Conservation (phyloP, 192 early-diverging fungal species). For the Backusella circina region DNA sequence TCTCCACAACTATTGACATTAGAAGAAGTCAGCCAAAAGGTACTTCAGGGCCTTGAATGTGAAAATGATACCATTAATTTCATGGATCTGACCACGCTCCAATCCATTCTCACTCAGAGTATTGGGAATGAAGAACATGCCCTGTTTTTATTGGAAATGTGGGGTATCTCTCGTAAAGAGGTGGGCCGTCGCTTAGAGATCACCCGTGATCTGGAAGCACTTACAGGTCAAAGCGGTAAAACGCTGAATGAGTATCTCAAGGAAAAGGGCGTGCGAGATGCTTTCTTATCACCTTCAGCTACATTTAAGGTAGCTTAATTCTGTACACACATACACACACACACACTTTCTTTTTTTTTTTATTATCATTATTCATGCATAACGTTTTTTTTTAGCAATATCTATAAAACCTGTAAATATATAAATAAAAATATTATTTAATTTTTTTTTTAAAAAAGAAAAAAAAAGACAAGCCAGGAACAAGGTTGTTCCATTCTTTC, state of each 20-base stretch:
- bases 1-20: constrained; percentile 31
- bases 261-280: constrained; percentile 18
- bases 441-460: not conserved
- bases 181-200: constrained; percentile 32
- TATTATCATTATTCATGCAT: not conserved
- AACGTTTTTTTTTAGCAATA: not conserved
- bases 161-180: constrained; percentile 30
- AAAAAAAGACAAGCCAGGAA: not conserved
- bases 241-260: constrained; percentile 28
- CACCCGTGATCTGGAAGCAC: constrained; percentile 32
- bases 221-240: constrained; percentile 36
- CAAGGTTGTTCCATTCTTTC: not conserved
- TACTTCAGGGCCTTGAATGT: constrained; percentile 17
- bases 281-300: constrained; percentile 6
- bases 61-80: constrained; percentile 20
- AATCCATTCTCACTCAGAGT: constrained; percentile 18
- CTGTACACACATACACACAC: not conserved
- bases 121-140: constrained; percentile 33
- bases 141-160: constrained; percentile 30
- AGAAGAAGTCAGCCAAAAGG: constrained; percentile 29
- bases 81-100: constrained; percentile 18
- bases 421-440: not conserved
- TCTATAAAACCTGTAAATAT: not conserved
- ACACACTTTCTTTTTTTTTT: not conserved
- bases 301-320: constrained; percentile 5